Base-by-base conservation (phyloP, 2,329 filamentous ascomycete species). In the Colletotrichum shisoi region DNA sequence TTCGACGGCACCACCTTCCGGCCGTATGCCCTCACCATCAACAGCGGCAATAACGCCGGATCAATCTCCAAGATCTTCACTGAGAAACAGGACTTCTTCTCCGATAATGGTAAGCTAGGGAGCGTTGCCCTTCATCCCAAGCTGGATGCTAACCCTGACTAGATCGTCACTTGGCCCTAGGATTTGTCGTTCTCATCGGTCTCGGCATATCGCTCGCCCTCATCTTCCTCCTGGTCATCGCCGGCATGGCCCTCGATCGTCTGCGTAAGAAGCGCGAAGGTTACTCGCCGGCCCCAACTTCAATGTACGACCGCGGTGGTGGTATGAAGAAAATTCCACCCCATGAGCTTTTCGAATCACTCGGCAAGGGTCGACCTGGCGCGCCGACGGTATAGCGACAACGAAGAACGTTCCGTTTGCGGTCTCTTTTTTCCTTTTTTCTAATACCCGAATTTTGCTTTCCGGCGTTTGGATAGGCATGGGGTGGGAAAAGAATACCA, bases 21-120 rank as follows among this genome's bases (percentile, higher is more conserved):
- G 58, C 94, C 95, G 0, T 97, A 94, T 76, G 85, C 93, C 46
- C 85, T 99, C 48, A 91, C 94, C 2, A 90, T 87, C 52, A 90
- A 84, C 66, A 79, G 84, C 13, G 84, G 88, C 73, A 88, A 88
- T 66, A 82, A 83, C 13, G 82, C 87, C 12, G 93, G 94, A 56
- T 94, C 88, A 72, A 86, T 99, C 73, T 89, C 91, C 40, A 88
- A 87, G 71, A 84, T 98, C 69, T 96, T 99, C 77, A 91, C 94
- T 12, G 89, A 96, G 79, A 90, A 92, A 56, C 82, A 89, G 70
- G 88, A 91, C 74, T 91, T 92, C 75, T 95, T 97, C 79, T 84
- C 81, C 31, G 80, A 84, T 65, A 78, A 81, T 71, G 77, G 89
- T 91, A 83, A 81, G 87, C 17, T 84, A 49, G 58, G 49, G 8